phyloP scores from a whole-genome alignment of 768 basidiomycete genomes.

The Gloeopeniophorella convolvens region DNA sequence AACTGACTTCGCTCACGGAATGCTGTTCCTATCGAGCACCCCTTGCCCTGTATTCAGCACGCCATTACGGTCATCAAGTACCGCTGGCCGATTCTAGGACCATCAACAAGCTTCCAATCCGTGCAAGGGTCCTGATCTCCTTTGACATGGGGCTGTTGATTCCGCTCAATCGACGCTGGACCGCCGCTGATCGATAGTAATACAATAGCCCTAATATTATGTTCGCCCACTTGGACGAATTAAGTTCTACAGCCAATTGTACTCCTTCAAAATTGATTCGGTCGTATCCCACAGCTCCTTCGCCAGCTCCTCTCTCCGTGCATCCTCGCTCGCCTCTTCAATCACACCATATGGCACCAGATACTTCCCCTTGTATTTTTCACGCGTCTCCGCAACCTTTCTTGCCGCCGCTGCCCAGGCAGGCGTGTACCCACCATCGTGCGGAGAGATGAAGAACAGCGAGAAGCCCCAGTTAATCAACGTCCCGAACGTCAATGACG shows the following conservation, averaged over 20 bases:
- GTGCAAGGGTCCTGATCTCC: too few relatives aligned
- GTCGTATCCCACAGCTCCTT: slow-evolving; percentile 36
- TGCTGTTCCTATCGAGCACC: too few relatives aligned
- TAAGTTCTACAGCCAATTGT: background rate
- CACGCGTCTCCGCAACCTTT: slow-evolving; percentile 27
- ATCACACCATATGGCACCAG: slow-evolving; percentile 32
- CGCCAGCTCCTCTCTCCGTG: slow-evolving; percentile 29
- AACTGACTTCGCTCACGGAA: too few relatives aligned
- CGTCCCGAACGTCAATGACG: slow-evolving; percentile 7
- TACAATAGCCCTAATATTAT: too few relatives aligned
- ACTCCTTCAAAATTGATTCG: slow-evolving; percentile 21
- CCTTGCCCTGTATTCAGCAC: too few relatives aligned
- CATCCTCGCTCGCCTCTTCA: slow-evolving; percentile 25
- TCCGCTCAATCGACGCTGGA: too few relatives aligned
- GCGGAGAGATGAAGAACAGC: slow-evolving; percentile 26
- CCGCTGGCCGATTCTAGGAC: too few relatives aligned
- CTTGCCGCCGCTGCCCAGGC: slow-evolving; percentile 38
- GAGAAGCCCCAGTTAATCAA: slow-evolving; percentile 15
- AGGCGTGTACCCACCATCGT: slow-evolving; percentile 32
- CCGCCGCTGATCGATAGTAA: too few relatives aligned
- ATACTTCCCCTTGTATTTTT: slow-evolving; percentile 34
- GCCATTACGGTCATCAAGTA: too few relatives aligned
- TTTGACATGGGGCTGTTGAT: too few relatives aligned
- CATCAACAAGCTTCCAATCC: too few relatives aligned
- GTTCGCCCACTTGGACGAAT: too few relatives aligned